A percentile compares a stretch with the other conserved stretches of the same genome.
phyloP scores from a whole-genome alignment of 1,284 basidiomycete genomes.

The Papiliotrema nemorosa region DNA sequence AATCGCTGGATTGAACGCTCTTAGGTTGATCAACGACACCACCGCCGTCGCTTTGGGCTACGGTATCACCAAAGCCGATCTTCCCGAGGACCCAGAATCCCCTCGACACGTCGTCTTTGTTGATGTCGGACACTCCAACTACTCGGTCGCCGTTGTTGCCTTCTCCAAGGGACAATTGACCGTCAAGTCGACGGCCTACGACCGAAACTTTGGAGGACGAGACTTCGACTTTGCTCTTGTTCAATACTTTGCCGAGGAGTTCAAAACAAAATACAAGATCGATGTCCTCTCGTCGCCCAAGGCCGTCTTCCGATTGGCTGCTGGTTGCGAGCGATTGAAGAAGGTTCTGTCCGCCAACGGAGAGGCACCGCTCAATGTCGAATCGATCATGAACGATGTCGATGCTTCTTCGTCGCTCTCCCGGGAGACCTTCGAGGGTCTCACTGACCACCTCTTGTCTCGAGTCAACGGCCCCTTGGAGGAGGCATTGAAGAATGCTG shows the following conservation, averaged over 20 bases:
- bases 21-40: constrained; percentile 91
- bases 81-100: constrained; percentile 71
- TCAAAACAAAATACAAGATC: constrained; percentile 91
- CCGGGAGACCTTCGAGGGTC: constrained; percentile 61
- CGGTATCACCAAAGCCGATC: constrained; percentile 93
- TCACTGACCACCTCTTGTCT: constrained; percentile 56
- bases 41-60: constrained; percentile 90
- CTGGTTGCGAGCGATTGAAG: constrained; percentile 72
- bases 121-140: constrained; percentile 85
- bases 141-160: constrained; percentile 78
- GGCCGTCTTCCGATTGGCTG: constrained; percentile 80
- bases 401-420: constrained; percentile 61
- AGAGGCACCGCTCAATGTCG: constrained; percentile 81
- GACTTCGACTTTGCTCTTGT: constrained; percentile 88
- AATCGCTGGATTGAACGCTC: constrained; percentile 80
- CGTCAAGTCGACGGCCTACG: constrained; percentile 81
- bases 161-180: constrained; percentile 87
- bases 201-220: constrained; percentile 85
- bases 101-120: constrained; percentile 84
- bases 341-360: constrained; percentile 76
- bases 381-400: constrained; percentile 89
- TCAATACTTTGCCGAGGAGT: constrained; percentile 79
- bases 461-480: constrained; percentile 59
- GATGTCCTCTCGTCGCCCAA: constrained; percentile 86
- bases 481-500: constrained; percentile 59